Evolutionary conservation across 2,329 filamentous ascomycete species (phyloP).

Genomic region (Nemania sp.): DNA sequence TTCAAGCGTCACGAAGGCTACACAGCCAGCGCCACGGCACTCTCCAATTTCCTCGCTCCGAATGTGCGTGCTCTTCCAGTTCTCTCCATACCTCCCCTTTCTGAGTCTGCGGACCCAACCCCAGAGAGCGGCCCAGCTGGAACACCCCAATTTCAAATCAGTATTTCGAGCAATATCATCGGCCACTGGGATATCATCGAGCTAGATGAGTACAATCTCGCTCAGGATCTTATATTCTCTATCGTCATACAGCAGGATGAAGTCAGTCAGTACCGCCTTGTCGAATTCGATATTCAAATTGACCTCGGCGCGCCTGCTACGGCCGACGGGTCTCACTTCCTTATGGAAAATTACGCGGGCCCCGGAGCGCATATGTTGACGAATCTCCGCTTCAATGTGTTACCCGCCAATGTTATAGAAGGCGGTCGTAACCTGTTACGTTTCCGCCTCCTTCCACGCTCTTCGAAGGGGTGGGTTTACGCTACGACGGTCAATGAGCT

Average conservation of each 20-base stretch:
- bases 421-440: slow-evolving; percentile 3
- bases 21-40: neutral
- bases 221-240: slow-evolving; percentile 21
- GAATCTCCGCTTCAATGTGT: slow-evolving; percentile 27
- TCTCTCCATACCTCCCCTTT: neutral
- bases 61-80: slow-evolving; percentile 4
- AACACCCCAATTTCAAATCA: neutral
- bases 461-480: slow-evolving; percentile 18
- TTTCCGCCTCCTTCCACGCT: slow-evolving; percentile 12
- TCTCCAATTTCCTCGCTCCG: slow-evolving; percentile 5
- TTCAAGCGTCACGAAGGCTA: slow-evolving; percentile 9
- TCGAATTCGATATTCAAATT: slow-evolving; percentile 12
- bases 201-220: slow-evolving; percentile 15
- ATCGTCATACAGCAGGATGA: slow-evolving; percentile 9
- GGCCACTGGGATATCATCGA: slow-evolving; percentile 8
- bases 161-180: slow-evolving; percentile 2
- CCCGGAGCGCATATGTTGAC: slow-evolving; percentile 15
- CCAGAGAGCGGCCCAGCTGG: neutral
- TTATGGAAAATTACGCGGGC: slow-evolving; percentile 2
- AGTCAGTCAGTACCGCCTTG: slow-evolving; percentile 11
- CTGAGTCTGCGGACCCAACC: neutral
- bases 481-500: slow-evolving; percentile 10
- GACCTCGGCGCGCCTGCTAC: slow-evolving; percentile 5
- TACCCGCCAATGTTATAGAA: neutral
- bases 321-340: neutral